These are phyloP conservation scores for Parascedosporium putredinis DNA, from an alignment of 2,329 filamentous ascomycete genomes.

Conservation along the genomic window DNA sequence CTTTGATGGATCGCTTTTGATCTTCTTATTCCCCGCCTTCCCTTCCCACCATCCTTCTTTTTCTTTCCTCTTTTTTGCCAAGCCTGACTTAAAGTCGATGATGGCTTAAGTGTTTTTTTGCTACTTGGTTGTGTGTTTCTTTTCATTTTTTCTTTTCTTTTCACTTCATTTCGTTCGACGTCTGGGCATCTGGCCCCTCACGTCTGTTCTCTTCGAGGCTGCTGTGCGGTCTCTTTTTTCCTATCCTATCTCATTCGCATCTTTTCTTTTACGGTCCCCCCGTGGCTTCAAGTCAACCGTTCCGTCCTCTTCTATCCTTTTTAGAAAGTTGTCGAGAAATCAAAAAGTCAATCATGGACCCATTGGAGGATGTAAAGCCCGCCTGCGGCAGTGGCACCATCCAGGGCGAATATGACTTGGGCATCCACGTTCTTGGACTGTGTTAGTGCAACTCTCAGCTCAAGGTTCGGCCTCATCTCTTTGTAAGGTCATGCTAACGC, in stretches of 20 bases:
- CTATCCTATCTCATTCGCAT: not conserved
- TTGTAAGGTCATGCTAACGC: too few relatives aligned
- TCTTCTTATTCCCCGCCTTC: constrained; percentile 15
- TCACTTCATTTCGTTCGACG: constrained; percentile 8
- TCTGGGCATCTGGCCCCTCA: constrained; percentile 4
- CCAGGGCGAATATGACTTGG: constrained; percentile 29
- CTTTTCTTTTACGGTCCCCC: not conserved
- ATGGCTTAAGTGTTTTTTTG: constrained; percentile 1
- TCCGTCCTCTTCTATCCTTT: constrained; percentile 14
- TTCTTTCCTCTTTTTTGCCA: constrained; percentile 12
- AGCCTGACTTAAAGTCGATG: constrained; percentile 10
- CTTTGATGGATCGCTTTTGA: constrained; percentile 2
- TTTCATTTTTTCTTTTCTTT: constrained; percentile 11
- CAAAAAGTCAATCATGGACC: constrained; percentile 18
- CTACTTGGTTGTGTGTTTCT: not conserved
- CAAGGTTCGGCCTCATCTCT: not conserved
- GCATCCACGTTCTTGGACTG: constrained; percentile 29
- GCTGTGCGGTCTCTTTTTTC: constrained; percentile 25
- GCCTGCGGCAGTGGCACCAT: constrained; percentile 26
- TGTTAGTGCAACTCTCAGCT: constrained; percentile 23
- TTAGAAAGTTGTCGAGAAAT: constrained; percentile 9
- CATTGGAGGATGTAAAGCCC: constrained; percentile 24
- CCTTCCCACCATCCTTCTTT: constrained; percentile 15
- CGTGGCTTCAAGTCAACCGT: constrained; percentile 10
- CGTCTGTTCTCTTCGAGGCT: constrained; percentile 19